These are phyloP conservation scores for Aquilaria sinensis DNA, from an alignment of 345 rosid species.

Conservation along the genomic window DNA sequence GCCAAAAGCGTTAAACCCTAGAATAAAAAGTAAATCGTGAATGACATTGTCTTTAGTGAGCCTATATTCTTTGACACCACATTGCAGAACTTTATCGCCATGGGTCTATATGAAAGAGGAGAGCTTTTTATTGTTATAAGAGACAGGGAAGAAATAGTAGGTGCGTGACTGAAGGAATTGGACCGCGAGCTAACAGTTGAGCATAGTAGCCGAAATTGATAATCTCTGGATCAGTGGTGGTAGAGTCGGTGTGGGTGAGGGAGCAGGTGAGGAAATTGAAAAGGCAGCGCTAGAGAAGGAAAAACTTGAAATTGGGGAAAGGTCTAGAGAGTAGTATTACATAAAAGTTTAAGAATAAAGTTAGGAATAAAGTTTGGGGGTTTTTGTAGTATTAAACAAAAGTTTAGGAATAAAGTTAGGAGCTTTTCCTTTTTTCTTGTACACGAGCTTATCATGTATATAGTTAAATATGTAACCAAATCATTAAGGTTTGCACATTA, in stretches of 20 bases:
- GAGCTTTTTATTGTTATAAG: constrained; percentile 51
- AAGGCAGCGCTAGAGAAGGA: too few species aligned
- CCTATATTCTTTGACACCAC: constrained; percentile 50
- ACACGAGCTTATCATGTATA: too few species aligned
- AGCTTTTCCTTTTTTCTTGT: too few species aligned
- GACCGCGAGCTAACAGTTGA: constrained; percentile 58
- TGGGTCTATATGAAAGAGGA: constrained; percentile 37
- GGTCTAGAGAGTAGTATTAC: too few species aligned
- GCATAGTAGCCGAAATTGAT: constrained; percentile 43
- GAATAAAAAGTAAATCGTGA: constrained; percentile 56
- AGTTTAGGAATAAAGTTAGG: too few species aligned
- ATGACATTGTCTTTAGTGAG: constrained; percentile 47
- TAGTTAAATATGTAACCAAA: too few species aligned
- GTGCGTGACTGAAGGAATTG: constrained; percentile 77
- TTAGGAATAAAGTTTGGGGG: too few species aligned
- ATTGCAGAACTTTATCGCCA: constrained; percentile 42
- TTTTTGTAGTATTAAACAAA: too few species aligned
- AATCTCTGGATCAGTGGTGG: constrained; percentile 31
- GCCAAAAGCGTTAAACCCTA: constrained; percentile 84
- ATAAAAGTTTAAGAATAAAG: too few species aligned
- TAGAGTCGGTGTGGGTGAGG: constrained; percentile 54
- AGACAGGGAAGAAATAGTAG: constrained; percentile 49
- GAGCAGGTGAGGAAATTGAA: constrained; percentile 12
- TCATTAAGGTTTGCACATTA: too few species aligned
- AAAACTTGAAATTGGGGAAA: constrained; percentile 7